A percentile compares a stretch with the other conserved stretches of the same genome.
These are phyloP conservation scores for Hypoxylon sp. DNA, from an alignment of 2,329 filamentous ascomycete species.

Conservation along the genomic window DNA sequence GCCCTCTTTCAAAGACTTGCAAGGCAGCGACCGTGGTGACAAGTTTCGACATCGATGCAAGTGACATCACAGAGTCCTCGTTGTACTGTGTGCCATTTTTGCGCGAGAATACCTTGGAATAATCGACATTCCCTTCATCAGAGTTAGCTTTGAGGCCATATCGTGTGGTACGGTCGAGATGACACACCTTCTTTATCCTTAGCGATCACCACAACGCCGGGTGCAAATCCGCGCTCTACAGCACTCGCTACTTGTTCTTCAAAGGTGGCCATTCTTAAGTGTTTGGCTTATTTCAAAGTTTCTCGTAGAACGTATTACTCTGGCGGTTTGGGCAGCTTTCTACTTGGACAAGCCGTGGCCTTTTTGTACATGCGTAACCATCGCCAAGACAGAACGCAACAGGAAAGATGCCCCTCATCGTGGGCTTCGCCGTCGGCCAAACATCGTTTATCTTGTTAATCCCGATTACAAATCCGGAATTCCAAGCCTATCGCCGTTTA, in stretches of 20 bases:
- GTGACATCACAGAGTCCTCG: constrained; percentile 52
- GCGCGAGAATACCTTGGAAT: constrained; percentile 30
- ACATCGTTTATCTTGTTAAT: not conserved
- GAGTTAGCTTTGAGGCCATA: constrained; percentile 4
- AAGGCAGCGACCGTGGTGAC: constrained; percentile 62
- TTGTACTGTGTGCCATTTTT: constrained; percentile 28
- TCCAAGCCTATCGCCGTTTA: not conserved
- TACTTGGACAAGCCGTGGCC: not conserved
- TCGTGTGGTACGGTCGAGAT: not conserved
- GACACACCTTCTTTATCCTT: constrained; percentile 38
- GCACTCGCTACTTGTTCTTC: constrained; percentile 33
- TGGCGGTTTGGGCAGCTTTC: not conserved
- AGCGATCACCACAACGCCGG: constrained; percentile 39
- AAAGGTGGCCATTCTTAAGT: constrained; percentile 32
- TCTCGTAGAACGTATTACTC: not conserved
- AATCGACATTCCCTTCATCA: constrained; percentile 39
- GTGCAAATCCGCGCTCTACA: constrained; percentile 25
- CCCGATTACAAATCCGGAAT: constrained; percentile 9
- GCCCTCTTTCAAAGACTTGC: constrained; percentile 63
- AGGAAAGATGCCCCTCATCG: constrained; percentile 1
- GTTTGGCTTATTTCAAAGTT: not conserved
- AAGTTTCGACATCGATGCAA: constrained; percentile 60
- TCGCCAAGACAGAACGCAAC: not conserved
- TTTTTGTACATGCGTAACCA: constrained; percentile 2
- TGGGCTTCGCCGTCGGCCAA: constrained; percentile 2